Conservation (phyloP, 768 basidiomycete genomes). For the Chalciporus sphaerocephalus region DNA sequence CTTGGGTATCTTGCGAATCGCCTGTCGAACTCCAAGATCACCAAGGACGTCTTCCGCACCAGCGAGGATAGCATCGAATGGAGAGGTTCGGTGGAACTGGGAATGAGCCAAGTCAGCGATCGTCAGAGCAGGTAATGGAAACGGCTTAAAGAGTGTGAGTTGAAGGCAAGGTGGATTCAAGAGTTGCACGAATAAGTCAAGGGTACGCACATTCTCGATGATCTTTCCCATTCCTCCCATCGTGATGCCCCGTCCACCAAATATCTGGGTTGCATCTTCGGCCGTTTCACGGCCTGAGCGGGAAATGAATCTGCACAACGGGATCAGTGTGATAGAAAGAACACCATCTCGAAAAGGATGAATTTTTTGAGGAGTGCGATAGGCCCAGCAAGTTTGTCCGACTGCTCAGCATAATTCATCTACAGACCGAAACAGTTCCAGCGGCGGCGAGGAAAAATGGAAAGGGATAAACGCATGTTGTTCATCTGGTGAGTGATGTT, state of each 20-base stretch:
- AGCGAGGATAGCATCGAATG: slow-evolving; percentile 81
- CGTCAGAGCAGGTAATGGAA: not conserved
- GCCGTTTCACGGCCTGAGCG: slow-evolving; percentile 48
- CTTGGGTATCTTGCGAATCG: slow-evolving; percentile 65
- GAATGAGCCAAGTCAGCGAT: not conserved
- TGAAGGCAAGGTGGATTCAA: not conserved
- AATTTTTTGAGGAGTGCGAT: slow-evolving; percentile 89
- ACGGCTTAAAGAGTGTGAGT: not conserved
- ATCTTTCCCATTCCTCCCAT: slow-evolving; percentile 81
- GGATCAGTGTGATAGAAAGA: slow-evolving; percentile 2
- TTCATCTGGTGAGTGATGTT: slow-evolving; percentile 89
- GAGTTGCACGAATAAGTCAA: not conserved
- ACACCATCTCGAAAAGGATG: slow-evolving; percentile 20
- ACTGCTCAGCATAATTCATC: slow-evolving; percentile 86
- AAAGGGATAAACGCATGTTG: slow-evolving; percentile 45
- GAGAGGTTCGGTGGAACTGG: slow-evolving; percentile 78
- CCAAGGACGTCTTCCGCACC: slow-evolving; percentile 74
- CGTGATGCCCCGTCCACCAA: slow-evolving; percentile 87
- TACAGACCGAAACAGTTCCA: slow-evolving; percentile 26
- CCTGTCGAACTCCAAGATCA: slow-evolving; percentile 71
- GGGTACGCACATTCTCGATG: slow-evolving; percentile 65
- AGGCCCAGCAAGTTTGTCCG: slow-evolving; percentile 80
- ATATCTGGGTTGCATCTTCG: slow-evolving; percentile 76
- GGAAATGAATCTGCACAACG: slow-evolving; percentile 54
- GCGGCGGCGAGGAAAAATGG: not conserved